Base-by-base conservation (phyloP, 2,329 filamentous ascomycete genomes). In the Penicillium sp. region DNA sequence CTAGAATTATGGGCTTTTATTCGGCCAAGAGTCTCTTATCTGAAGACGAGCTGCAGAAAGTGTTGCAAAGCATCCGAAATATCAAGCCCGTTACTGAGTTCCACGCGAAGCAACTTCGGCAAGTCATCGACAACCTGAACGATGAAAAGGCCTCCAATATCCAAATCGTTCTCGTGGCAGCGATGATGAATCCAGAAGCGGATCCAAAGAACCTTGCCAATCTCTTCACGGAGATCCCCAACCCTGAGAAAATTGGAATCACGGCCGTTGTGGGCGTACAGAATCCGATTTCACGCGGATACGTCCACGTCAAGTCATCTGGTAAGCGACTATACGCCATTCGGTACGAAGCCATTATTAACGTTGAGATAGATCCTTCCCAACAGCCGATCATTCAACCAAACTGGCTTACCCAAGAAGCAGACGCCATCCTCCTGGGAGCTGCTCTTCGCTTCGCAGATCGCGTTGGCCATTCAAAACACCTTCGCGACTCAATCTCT, bases 231-330 rank as follows among this genome's bases (percentile, higher is more conserved):
- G 7, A 8, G 2, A 18, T 21, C 10, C n/a, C 38, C n/a, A 16
- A 40, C 18, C 38, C n/a, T 6, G 38, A 40, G 38, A 40, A 40
- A 11, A 22, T 18, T 7, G 54, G 55, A 24, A 40, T 60, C 1
- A 60, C 55, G 2, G 43, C 57, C 13, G 61, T 55, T 0, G 48
- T 63, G 6, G 55, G 56, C 32, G 48, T 64, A 29, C 56, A 61
- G 46, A 63, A 66, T 43, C 56, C 58, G 1, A 54, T 65, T 2
- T 54, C 67, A 5, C 50, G 63, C 2, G 64, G 63, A 2, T 62
- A 56, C 9, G 55, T 63, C 6, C 60, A 62, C 29, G 54, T 62
- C 13, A 21, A 53, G 4, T 49, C 54, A 38, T 18, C 56, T 5
- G 51, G 53, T 56, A 51, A 24, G 27, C 31, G 32, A n/a, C 16